Evolutionary conservation across 1,284 basidiomycete genomes (phyloP).

Genomic region (Ceratobasidium sp.): DNA sequence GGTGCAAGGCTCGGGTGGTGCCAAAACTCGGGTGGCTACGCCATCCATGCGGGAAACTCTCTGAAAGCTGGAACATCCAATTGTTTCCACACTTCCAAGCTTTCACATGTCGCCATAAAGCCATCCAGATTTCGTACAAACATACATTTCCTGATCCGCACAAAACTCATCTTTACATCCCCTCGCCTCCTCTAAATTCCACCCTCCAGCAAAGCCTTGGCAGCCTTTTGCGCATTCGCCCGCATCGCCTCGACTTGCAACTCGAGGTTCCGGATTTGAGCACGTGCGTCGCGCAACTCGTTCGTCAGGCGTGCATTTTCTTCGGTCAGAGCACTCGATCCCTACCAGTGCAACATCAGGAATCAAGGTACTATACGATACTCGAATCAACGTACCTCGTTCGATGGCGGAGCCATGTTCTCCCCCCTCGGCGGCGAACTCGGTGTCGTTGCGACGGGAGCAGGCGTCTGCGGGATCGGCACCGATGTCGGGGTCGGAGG

Average conservation of each 20-base stretch:
- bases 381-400: slow-evolving; percentile 18
- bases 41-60: background rate
- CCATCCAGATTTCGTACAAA: slow-evolving; percentile 5
- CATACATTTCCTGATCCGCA: slow-evolving; percentile 21
- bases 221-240: slow-evolving; percentile 74
- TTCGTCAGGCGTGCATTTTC: slow-evolving; percentile 68
- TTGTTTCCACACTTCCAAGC: background rate
- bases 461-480: slow-evolving; percentile 47
- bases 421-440: slow-evolving; percentile 10
- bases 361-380: background rate
- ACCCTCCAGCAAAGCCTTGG: slow-evolving; percentile 49
- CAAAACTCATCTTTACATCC: background rate
- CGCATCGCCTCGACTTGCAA: slow-evolving; percentile 78
- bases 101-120: background rate
- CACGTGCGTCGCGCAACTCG: slow-evolving; percentile 76
- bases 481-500: slow-evolving; percentile 49
- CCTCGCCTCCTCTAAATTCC: background rate
- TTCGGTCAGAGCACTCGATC: slow-evolving; percentile 53
- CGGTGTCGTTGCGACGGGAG: slow-evolving; percentile 32
- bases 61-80: background rate
- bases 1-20: no score
- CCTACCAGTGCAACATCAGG: background rate
- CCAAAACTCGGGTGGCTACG: background rate
- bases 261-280: slow-evolving; percentile 80
- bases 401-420: slow-evolving; percentile 11